These are phyloP conservation scores for Schizopora paradoxa DNA, from an alignment of 1,284 basidiomycete genomes.

Conservation along the genomic window DNA sequence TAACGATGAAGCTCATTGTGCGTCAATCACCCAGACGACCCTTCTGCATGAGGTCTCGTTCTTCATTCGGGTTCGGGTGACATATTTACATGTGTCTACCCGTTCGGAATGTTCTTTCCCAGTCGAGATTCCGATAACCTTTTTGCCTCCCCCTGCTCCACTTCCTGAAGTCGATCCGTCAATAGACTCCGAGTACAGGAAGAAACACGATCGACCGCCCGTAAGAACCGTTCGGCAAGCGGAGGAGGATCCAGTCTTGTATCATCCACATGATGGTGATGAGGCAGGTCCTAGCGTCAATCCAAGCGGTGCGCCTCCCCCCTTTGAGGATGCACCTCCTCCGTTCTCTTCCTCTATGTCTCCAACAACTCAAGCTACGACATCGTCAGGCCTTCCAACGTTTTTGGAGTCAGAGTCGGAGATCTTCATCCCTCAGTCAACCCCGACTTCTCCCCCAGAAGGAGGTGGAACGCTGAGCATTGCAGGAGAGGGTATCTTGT, in stretches of 20 bases:
- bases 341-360: slow-evolving; percentile 63
- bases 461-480: slow-evolving; percentile 34
- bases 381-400: slow-evolving; percentile 57
- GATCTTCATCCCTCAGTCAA: slow-evolving; percentile 45
- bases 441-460: slow-evolving; percentile 28
- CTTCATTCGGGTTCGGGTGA: slow-evolving; percentile 54
- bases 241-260: slow-evolving; percentile 48
- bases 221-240: slow-evolving; percentile 60
- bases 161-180: slow-evolving; percentile 67
- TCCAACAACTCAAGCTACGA: slow-evolving; percentile 50
- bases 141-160: slow-evolving; percentile 67
- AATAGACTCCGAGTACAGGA: slow-evolving; percentile 68
- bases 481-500: slow-evolving; percentile 64
- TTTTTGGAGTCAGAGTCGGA: slow-evolving; percentile 73
- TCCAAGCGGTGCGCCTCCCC: slow-evolving; percentile 60
- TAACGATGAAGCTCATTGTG: slow-evolving; percentile 54
- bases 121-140: slow-evolving; percentile 57
- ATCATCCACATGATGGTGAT: slow-evolving; percentile 58
- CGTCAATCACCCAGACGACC: slow-evolving; percentile 71
- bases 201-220: slow-evolving; percentile 79
- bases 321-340: slow-evolving; percentile 72
- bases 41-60: slow-evolving; percentile 69
- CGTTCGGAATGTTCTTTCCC: slow-evolving; percentile 60
- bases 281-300: slow-evolving; percentile 69
- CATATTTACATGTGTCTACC: slow-evolving; percentile 63